Evolutionary conservation across 2,329 filamentous ascomycete genomes (phyloP).

Genomic region (Ramularia endophylla): DNA sequence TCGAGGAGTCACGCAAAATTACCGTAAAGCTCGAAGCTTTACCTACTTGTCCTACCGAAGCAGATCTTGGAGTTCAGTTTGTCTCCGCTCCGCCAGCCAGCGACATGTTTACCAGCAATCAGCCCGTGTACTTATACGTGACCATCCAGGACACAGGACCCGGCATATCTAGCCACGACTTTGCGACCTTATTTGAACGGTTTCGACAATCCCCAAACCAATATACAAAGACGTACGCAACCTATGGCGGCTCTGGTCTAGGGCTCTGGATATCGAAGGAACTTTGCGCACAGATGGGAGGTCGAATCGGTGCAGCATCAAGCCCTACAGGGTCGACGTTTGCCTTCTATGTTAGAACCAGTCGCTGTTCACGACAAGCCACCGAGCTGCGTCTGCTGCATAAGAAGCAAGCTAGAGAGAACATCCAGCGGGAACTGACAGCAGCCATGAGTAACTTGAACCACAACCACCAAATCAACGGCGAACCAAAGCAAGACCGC

Average conservation of each 20-base stretch:
- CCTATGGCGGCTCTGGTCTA: constrained; percentile 50
- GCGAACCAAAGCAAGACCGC: too few species aligned
- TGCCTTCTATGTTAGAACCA: constrained; percentile 65
- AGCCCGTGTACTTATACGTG: constrained; percentile 56
- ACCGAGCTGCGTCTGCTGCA: too few species aligned
- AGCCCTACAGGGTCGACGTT: constrained; percentile 62
- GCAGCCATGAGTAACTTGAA: too few species aligned
- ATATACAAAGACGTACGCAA: constrained; percentile 52
- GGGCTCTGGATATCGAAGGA: constrained; percentile 64
- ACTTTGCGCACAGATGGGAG: constrained; percentile 62
- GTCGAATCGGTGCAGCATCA: constrained; percentile 60
- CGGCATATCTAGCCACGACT: constrained; percentile 32
- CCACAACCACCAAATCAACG: too few species aligned
- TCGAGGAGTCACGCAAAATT: constrained; percentile 27
- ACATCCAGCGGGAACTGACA: too few species aligned
- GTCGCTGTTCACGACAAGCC: constrained; percentile 41
- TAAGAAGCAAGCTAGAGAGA: too few species aligned
- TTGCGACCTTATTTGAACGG: background rate
- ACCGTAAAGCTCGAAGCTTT: constrained; percentile 19
- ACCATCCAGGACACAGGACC: constrained; percentile 71
- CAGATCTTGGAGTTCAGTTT: background rate
- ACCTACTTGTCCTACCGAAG: background rate
- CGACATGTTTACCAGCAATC: constrained; percentile 36
- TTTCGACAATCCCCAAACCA: constrained; percentile 56
- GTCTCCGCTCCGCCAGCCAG: constrained; percentile 30